Percentiles rank a stretch among this genome's conserved stretches.
phyloP scores from a whole-genome alignment of 768 basidiomycete species.

The Galerina sulciceps region DNA sequence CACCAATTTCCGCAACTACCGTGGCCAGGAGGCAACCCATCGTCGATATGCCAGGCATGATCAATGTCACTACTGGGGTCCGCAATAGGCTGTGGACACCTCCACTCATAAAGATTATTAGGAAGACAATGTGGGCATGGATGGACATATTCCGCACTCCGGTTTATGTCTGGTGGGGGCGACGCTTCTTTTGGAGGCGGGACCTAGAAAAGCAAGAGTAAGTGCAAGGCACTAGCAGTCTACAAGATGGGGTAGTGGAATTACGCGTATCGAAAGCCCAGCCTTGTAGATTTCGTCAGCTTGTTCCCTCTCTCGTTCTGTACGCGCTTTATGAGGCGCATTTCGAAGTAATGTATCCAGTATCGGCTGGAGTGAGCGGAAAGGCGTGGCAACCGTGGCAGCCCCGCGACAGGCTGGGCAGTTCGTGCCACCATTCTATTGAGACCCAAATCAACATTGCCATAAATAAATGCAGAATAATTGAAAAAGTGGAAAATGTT shows the following conservation, averaged over 20 bases:
- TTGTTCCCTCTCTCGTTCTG: slow-evolving; percentile 74
- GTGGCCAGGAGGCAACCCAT: slow-evolving; percentile 81
- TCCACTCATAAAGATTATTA: slow-evolving; percentile 78
- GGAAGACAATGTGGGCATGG: slow-evolving; percentile 81
- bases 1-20: slow-evolving; percentile 84
- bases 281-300: slow-evolving; percentile 80
- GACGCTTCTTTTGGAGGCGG: slow-evolving; percentile 77
- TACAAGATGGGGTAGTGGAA: slow-evolving; percentile 21
- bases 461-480: neutral
- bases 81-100: slow-evolving; percentile 78
- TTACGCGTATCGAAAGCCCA: slow-evolving; percentile 66
- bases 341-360: slow-evolving; percentile 74
- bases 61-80: slow-evolving; percentile 74
- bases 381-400: slow-evolving; percentile 73
- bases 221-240: slow-evolving; percentile 5
- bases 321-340: slow-evolving; percentile 69
- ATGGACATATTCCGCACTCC: slow-evolving; percentile 65
- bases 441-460: neutral
- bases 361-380: slow-evolving; percentile 73
- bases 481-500: neutral
- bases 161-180: slow-evolving; percentile 74
- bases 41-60: slow-evolving; percentile 76
- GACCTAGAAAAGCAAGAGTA: slow-evolving; percentile 46
- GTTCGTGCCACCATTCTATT: slow-evolving; percentile 81
- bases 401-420: slow-evolving; percentile 81